phyloP scores from a whole-genome alignment of 2,329 filamentous ascomycete species.

The Scedosporium boydii region DNA sequence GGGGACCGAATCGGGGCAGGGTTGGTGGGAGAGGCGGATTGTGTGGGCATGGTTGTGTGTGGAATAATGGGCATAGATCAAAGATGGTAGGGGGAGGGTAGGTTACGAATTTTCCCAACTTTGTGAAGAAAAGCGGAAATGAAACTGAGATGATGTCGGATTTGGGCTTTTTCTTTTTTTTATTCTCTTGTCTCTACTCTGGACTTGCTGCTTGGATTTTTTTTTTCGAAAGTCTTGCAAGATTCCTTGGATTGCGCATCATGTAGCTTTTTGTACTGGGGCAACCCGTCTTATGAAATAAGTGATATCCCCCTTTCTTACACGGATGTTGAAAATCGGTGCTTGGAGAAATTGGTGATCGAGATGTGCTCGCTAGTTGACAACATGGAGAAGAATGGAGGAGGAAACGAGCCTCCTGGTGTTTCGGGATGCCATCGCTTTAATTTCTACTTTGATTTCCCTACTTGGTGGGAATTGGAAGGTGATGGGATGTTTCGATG shows the following conservation, averaged over 20 bases:
- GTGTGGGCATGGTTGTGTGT: not conserved
- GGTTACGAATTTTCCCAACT: too few relatives aligned
- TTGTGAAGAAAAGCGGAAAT: not conserved
- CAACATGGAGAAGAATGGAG: too few relatives aligned
- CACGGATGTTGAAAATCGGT: not conserved
- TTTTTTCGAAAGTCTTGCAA: slow-evolving; percentile 13
- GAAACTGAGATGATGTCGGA: not conserved
- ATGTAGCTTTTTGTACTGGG: not conserved
- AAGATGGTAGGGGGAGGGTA: too few relatives aligned
- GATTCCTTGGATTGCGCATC: not conserved
- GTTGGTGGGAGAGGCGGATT: not conserved
- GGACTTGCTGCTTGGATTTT: slow-evolving; percentile 9
- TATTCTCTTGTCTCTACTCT: slow-evolving; percentile 6
- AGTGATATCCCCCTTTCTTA: slow-evolving; percentile 8
- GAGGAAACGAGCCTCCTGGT: too few relatives aligned
- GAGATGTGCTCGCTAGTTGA: too few relatives aligned
- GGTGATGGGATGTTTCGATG: too few relatives aligned
- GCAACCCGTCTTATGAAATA: not conserved
- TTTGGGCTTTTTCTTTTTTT: not conserved
- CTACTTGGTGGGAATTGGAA: too few relatives aligned
- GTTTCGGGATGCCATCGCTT: too few relatives aligned
- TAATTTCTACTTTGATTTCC: too few relatives aligned
- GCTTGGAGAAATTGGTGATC: not conserved
- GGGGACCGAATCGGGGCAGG: not conserved
- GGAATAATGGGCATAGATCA: too few relatives aligned